Percentiles rank a stretch among this genome's conserved stretches.
phyloP scores from a whole-genome alignment of 495 filamentous ascomycete genomes.

The Aeminium ludgeri region DNA sequence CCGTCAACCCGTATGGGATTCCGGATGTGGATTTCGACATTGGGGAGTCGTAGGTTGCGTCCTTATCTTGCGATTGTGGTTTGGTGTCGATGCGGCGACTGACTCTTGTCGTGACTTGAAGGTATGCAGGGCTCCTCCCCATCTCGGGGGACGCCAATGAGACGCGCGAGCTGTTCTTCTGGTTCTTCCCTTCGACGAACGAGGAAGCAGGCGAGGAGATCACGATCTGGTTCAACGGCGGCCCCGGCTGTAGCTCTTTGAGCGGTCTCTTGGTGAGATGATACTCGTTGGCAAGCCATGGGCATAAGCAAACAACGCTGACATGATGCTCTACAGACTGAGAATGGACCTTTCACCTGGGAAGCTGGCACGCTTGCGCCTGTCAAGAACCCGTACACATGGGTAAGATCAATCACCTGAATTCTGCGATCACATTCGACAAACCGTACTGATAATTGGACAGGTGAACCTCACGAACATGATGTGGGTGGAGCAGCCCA shows the following conservation, averaged over 20 bases:
- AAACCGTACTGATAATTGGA: too few species aligned
- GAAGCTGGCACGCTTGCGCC: slow-evolving; percentile 48
- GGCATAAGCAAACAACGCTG: too few species aligned
- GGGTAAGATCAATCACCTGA: slow-evolving; percentile 6
- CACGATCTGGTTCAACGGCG: slow-evolving; percentile 41
- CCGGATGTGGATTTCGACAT: slow-evolving; percentile 61
- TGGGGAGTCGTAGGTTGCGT: slow-evolving; percentile 33
- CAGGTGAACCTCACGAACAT: slow-evolving; percentile 53
- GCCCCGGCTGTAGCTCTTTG: slow-evolving; percentile 48
- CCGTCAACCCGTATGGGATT: slow-evolving; percentile 47
- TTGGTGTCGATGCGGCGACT: too few species aligned
- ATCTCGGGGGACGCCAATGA: slow-evolving; percentile 39
- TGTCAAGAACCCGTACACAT: slow-evolving; percentile 40
- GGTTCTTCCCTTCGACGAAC: slow-evolving; percentile 55
- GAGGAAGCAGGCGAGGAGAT: slow-evolving; percentile 41
- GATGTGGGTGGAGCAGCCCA: slow-evolving; percentile 60
- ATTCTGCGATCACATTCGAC: too few species aligned
- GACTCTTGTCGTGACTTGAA: slow-evolving; percentile 11
- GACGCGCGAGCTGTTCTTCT: slow-evolving; percentile 49
- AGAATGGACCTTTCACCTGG: slow-evolving; percentile 53
- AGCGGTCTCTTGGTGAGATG: slow-evolving; percentile 48
- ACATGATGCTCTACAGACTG: slow-evolving; percentile 32
- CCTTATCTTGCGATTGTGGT: too few species aligned
- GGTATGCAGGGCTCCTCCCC: slow-evolving; percentile 58
- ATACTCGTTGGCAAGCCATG: too few species aligned